phyloP scores from a whole-genome alignment of 495 filamentous ascomycete species.

The Neurospora hispaniola region DNA sequence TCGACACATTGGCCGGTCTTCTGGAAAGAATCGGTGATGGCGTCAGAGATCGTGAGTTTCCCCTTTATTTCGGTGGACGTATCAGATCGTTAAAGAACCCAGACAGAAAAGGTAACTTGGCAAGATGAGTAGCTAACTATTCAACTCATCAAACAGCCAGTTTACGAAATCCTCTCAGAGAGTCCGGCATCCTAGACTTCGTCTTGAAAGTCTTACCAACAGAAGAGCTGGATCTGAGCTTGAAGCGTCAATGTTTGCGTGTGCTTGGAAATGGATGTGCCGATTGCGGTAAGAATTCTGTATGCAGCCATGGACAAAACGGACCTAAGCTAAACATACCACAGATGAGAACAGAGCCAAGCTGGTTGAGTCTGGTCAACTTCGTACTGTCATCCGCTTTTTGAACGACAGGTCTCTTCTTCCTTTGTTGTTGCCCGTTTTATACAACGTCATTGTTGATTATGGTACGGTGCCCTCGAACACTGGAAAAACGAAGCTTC shows the following conservation, averaged over 20 bases:
- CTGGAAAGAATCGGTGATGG: constrained; percentile 37
- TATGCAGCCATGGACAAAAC: background rate
- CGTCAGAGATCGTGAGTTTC: constrained; percentile 54
- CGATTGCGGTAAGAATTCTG: constrained; percentile 50
- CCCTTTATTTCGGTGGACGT: background rate
- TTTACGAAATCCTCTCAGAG: constrained; percentile 40
- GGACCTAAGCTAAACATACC: constrained; percentile 4
- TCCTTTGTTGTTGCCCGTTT: constrained; percentile 51
- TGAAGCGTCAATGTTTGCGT: constrained; percentile 48
- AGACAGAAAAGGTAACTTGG: too few species aligned
- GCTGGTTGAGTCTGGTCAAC: constrained; percentile 47
- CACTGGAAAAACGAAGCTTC: background rate
- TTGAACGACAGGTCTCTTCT: constrained; percentile 38
- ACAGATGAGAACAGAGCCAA: constrained; percentile 64
- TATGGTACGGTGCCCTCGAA: constrained; percentile 42
- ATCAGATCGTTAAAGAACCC: background rate
- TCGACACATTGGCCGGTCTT: background rate
- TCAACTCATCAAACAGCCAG: background rate
- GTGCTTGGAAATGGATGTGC: constrained; percentile 75
- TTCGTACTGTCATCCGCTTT: constrained; percentile 46
- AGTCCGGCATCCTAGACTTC: constrained; percentile 56
- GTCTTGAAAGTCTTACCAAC: constrained; percentile 47
- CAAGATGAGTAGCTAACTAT: background rate
- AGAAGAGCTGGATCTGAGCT: constrained; percentile 17
- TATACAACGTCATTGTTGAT: constrained; percentile 67